phyloP scores from a whole-genome alignment of 2,329 filamentous ascomycete species.

The Scopulariopsis brevicaulis region DNA sequence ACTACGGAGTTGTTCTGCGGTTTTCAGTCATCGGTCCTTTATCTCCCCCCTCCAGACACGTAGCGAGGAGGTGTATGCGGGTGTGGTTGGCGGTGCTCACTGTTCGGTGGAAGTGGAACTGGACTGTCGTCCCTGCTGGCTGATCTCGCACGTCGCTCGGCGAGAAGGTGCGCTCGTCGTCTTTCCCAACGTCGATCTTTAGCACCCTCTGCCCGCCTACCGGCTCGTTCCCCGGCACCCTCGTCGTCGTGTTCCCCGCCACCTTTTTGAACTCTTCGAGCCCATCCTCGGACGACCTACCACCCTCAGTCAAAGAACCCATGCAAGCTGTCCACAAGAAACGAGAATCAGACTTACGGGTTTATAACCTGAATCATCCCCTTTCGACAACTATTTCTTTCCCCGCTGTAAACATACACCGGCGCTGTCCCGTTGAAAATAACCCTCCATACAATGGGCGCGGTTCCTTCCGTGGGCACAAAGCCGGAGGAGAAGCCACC shows the following conservation, averaged over 20 bases:
- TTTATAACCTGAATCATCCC: conserved; percentile 28
- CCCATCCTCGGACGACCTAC: background rate
- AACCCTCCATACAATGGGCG: conserved; percentile 28
- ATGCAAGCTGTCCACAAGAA: background rate
- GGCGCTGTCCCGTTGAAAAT: conserved; percentile 31
- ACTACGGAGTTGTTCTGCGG: conserved; percentile 22
- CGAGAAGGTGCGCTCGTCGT: conserved; percentile 16
- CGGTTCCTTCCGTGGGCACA: conserved; percentile 8
- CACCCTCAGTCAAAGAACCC: background rate
- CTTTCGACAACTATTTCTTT: conserved; percentile 31
- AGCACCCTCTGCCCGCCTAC: conserved; percentile 19
- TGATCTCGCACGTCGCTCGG: conserved; percentile 20
- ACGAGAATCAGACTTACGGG: conserved; percentile 9
- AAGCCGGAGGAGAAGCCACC: conserved; percentile 30
- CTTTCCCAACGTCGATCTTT: conserved; percentile 19
- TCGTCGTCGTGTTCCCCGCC: background rate
- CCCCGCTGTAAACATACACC: conserved; percentile 36
- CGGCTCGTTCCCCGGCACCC: conserved; percentile 7
- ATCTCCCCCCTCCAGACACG: background rate
- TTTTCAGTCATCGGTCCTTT: background rate
- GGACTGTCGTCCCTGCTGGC: conserved; percentile 18
- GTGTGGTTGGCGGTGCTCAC: background rate
- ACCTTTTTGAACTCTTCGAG: background rate
- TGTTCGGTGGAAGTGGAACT: conserved; percentile 21
- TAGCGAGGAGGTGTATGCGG: background rate